phyloP scores from a whole-genome alignment of 106 monocot genomes.

The Dactylorhiza incarnata region DNA sequence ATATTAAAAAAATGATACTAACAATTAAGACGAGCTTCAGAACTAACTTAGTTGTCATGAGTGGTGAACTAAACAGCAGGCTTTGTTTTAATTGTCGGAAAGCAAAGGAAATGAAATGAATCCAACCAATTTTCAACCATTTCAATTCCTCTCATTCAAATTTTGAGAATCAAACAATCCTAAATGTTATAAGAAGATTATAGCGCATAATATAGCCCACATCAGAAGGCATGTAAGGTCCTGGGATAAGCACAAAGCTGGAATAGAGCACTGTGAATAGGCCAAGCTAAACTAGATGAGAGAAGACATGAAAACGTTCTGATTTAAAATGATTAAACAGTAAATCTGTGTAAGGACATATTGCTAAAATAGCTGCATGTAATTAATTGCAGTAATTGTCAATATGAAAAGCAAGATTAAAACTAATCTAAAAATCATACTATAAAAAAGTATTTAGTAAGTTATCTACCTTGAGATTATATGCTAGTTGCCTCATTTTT shows the following conservation, averaged over 20 bases:
- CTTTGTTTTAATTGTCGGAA: no score
- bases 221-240: neutral
- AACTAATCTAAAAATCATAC: neutral
- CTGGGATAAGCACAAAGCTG: neutral
- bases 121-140: no score
- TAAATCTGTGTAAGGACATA: neutral
- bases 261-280: neutral
- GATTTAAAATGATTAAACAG: neutral
- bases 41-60: neutral
- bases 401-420: neutral
- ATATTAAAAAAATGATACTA: neutral
- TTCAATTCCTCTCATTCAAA: no score
- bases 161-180: neutral
- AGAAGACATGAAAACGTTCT: neutral
- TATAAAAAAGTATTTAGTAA: neutral
- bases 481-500: conserved; percentile 83
- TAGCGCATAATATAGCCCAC: neutral
- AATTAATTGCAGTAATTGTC: neutral
- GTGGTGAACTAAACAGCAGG: neutral
- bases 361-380: neutral
- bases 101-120: no score
- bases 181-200: conserved; percentile 1
- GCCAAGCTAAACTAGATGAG: neutral
- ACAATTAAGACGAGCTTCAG: neutral
- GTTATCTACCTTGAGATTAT: conserved; percentile 73